Evolutionary conservation across 805 yeast genomes (phyloP).

Genomic region (Kazachstania psychrophila): DNA sequence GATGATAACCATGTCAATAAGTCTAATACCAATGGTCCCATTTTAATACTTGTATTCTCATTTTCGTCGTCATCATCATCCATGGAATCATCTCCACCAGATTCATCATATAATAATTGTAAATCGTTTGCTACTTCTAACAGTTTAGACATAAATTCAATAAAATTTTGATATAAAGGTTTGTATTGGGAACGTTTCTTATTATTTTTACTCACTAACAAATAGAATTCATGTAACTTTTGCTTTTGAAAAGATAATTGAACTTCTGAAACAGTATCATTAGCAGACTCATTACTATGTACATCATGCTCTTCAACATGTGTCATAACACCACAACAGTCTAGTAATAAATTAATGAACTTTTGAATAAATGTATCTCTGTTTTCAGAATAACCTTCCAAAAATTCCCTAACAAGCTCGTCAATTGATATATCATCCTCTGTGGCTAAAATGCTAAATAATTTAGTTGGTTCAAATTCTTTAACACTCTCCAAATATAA

Average conservation of each 20-base stretch:
- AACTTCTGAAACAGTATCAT: slow-evolving; percentile 64
- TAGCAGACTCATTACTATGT: slow-evolving; percentile 55
- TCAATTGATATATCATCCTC: slow-evolving; percentile 40
- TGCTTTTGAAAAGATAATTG: slow-evolving; percentile 54
- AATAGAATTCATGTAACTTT: slow-evolving; percentile 59
- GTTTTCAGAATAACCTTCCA: slow-evolving; percentile 40
- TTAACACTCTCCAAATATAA: slow-evolving; percentile 32
- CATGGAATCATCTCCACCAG: slow-evolving; percentile 15
- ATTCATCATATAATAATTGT: slow-evolving; percentile 43
- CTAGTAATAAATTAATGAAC: slow-evolving; percentile 57
- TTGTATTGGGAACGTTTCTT: slow-evolving; percentile 35
- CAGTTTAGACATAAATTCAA: slow-evolving; percentile 46
- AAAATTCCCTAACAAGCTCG: slow-evolving; percentile 49
- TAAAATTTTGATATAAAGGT: slow-evolving; percentile 43
- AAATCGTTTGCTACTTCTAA: slow-evolving; percentile 49
- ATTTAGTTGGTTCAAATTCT: slow-evolving; percentile 38
- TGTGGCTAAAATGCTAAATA: slow-evolving; percentile 44
- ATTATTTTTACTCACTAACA: slow-evolving; percentile 41
- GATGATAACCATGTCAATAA: slow-evolving; percentile 69
- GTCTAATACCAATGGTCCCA: slow-evolving; percentile 33
- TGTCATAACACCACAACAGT: slow-evolving; percentile 63
- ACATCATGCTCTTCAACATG: slow-evolving; percentile 71
- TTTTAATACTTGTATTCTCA: slow-evolving; percentile 26
- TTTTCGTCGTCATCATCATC: slow-evolving; percentile 15
- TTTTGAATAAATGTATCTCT: slow-evolving; percentile 45